These are phyloP conservation scores for Chalaropsis ovoidea DNA, from an alignment of 2,329 filamentous ascomycete species.

Conservation along the genomic window DNA sequence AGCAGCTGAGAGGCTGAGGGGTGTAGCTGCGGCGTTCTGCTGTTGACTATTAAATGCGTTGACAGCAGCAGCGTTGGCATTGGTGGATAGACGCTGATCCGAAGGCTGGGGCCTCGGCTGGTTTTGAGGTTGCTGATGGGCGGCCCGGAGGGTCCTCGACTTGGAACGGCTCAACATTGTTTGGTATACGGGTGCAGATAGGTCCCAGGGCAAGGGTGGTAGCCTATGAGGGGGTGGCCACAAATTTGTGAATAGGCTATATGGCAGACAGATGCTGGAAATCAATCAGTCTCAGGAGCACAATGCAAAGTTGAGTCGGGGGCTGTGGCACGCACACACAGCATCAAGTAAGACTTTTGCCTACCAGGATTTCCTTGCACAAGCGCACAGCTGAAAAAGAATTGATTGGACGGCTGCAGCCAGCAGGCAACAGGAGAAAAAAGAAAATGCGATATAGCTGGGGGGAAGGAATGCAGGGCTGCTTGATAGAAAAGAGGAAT, in stretches of 20 bases:
- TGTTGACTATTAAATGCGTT: slow-evolving; percentile 66
- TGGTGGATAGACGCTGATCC: slow-evolving; percentile 51
- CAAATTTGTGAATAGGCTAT: slow-evolving; percentile 11
- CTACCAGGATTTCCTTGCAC: slow-evolving; percentile 11
- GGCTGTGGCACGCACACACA: slow-evolving; percentile 10
- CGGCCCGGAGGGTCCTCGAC: slow-evolving; percentile 36
- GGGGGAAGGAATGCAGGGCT: slow-evolving; percentile 1
- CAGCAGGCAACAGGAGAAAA: slow-evolving; percentile 1
- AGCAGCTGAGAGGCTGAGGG: slow-evolving; percentile 63
- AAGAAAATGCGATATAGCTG: slow-evolving; percentile 4
- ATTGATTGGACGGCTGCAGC: slow-evolving; percentile 9
- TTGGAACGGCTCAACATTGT: slow-evolving; percentile 45
- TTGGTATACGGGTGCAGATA: background rate
- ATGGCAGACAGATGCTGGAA: background rate
- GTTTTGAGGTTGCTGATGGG: slow-evolving; percentile 17
- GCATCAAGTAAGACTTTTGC: slow-evolving; percentile 11
- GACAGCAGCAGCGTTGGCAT: slow-evolving; percentile 65
- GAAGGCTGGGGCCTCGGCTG: slow-evolving; percentile 29
- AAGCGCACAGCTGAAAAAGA: slow-evolving; percentile 4
- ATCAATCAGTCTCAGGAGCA: background rate
- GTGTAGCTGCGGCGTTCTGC: slow-evolving; percentile 33
- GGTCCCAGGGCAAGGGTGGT: slow-evolving; percentile 11
- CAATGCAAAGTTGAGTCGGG: slow-evolving; percentile 10
- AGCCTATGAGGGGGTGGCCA: slow-evolving; percentile 13
- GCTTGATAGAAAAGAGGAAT: slow-evolving; percentile 7